A percentile compares a stretch with the other conserved stretches of the same genome.
Conservation (phyloP, 176 grass and related monocot genomes). For the Elymus sibiricus region DNA sequence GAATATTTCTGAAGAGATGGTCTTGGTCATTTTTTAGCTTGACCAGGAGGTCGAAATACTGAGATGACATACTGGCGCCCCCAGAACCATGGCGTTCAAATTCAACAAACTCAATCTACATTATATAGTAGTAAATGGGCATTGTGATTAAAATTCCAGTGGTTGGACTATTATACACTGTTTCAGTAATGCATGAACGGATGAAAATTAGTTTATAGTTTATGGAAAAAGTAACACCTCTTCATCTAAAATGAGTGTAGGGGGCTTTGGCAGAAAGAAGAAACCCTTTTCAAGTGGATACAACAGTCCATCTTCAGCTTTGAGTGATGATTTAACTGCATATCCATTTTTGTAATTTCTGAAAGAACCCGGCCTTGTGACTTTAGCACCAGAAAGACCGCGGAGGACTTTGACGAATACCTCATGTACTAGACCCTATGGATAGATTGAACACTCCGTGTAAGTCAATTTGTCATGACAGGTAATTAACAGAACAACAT, state of each 20-base stretch:
- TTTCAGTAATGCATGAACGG: not conserved
- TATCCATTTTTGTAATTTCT: conserved; percentile 92
- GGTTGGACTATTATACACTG: conserved; percentile 1
- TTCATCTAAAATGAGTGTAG: conserved; percentile 96
- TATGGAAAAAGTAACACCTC: conserved; percentile 53
- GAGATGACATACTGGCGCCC: conserved; percentile 65
- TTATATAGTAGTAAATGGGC: conserved; percentile 4
- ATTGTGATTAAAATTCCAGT: not conserved
- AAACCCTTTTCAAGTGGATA: conserved; percentile 98
- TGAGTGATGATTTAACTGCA: conserved; percentile 99
- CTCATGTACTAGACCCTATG: conserved; percentile 82
- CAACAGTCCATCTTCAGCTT: conserved; percentile 96
- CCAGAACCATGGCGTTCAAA: conserved; percentile 83
- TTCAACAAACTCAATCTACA: conserved; percentile 86
- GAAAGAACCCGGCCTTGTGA: conserved; percentile 89
- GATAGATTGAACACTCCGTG: not conserved
- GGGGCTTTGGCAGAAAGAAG: conserved; percentile 99
- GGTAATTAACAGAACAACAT: conserved; percentile 7
- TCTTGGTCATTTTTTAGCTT: conserved; percentile 82
- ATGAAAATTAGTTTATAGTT: conserved; percentile 20
- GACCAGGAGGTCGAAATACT: conserved; percentile 82
- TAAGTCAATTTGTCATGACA: not conserved
- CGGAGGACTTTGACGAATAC: conserved; percentile 91
- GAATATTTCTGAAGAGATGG: conserved; percentile 90
- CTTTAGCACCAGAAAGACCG: conserved; percentile 91